Evolutionary conservation across 768 basidiomycete genomes (phyloP).

Genomic region (Lentinula boryana): DNA sequence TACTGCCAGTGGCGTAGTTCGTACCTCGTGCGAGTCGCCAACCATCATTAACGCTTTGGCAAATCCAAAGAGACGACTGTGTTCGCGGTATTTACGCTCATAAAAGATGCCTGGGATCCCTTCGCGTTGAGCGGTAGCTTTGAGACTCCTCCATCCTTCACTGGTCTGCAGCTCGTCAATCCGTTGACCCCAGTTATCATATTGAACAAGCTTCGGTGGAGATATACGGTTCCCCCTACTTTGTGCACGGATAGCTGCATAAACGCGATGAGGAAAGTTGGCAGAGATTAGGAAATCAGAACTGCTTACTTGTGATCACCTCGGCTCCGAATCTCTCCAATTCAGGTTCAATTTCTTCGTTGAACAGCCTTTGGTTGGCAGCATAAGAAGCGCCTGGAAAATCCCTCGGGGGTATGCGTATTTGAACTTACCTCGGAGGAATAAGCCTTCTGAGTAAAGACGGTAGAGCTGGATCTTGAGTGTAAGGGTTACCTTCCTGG

Average conservation of each 20-base stretch:
- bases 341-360: constrained; percentile 49
- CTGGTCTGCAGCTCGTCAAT: constrained; percentile 64
- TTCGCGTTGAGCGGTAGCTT: constrained; percentile 54
- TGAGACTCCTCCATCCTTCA: constrained; percentile 68
- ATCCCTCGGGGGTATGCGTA: background rate
- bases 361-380: constrained; percentile 26
- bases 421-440: constrained; percentile 33
- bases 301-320: constrained; percentile 41
- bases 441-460: constrained; percentile 51
- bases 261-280: background rate
- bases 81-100: constrained; percentile 53
- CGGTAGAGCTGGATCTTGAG: constrained; percentile 57
- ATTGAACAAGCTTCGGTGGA: constrained; percentile 57
- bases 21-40: constrained; percentile 59
- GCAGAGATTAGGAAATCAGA: background rate
- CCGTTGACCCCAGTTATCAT: constrained; percentile 66
- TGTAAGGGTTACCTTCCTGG: constrained; percentile 54
- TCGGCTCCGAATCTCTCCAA: constrained; percentile 53
- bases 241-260: constrained; percentile 48
- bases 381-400: background rate
- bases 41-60: constrained; percentile 57
- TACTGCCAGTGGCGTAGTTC: constrained; percentile 8
- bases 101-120: constrained; percentile 66
- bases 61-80: constrained; percentile 61
- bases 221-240: constrained; percentile 31